Percentiles rank a stretch among this genome's conserved stretches.
Conservation (phyloP, 2,329 filamentous ascomycete genomes). For the Rugonectria rugulosa region DNA sequence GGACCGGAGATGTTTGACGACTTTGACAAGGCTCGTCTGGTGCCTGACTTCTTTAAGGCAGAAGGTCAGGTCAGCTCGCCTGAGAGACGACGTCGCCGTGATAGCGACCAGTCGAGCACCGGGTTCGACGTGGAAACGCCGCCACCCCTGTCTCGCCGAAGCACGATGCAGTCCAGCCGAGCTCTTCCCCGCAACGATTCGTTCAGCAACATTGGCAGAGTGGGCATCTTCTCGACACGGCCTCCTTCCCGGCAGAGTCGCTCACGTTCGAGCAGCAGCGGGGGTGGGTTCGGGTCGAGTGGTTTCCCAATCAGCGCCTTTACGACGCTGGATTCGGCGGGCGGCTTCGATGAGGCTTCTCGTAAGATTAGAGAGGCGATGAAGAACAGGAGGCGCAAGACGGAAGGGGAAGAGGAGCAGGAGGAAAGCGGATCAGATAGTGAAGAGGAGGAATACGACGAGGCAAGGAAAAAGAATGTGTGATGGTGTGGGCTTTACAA, state of each 20-base stretch:
- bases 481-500: no score
- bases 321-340: slow-evolving; percentile 70
- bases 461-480: slow-evolving; percentile 52
- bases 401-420: slow-evolving; percentile 47
- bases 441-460: slow-evolving; percentile 52
- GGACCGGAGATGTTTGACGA: slow-evolving; percentile 98
- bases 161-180: slow-evolving; percentile 62
- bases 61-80: slow-evolving; percentile 38
- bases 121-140: slow-evolving; percentile 49
- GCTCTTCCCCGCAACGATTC: slow-evolving; percentile 85
- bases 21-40: slow-evolving; percentile 79
- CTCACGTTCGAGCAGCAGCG: slow-evolving; percentile 74
- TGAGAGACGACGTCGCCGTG: slow-evolving; percentile 47
- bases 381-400: slow-evolving; percentile 67
- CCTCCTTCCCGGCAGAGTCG: slow-evolving; percentile 80
- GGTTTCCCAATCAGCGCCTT: slow-evolving; percentile 75
- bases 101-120: slow-evolving; percentile 58
- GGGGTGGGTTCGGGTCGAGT: slow-evolving; percentile 65
- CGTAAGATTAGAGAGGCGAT: slow-evolving; percentile 86
- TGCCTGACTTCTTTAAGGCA: slow-evolving; percentile 61
- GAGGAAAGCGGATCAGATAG: slow-evolving; percentile 49
- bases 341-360: slow-evolving; percentile 82
- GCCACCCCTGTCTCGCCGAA: slow-evolving; percentile 53
- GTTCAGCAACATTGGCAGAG: slow-evolving; percentile 86
- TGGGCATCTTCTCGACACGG: slow-evolving; percentile 89